Conservation (phyloP, 2,329 filamentous ascomycete species). For the Tolypocladium sp. region DNA sequence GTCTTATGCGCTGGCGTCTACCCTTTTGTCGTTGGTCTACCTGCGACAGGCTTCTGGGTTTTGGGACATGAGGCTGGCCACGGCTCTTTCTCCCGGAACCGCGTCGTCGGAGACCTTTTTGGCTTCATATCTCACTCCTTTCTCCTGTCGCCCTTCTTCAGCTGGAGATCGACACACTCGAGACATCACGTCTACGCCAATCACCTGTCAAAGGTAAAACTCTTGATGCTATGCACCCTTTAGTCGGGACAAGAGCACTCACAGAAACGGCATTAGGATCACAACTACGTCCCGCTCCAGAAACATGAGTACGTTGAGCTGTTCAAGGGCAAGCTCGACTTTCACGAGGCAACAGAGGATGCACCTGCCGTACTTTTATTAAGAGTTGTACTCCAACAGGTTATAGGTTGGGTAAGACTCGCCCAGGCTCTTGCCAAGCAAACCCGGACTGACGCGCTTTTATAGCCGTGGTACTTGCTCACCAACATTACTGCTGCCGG, state of each 20-base stretch:
- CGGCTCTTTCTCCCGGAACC: slow-evolving; percentile 53
- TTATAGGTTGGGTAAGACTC: slow-evolving; percentile 45
- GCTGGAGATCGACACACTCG: slow-evolving; percentile 62
- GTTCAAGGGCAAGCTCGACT: slow-evolving; percentile 11
- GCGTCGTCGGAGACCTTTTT: slow-evolving; percentile 47
- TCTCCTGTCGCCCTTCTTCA: slow-evolving; percentile 62
- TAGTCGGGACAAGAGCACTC: slow-evolving; percentile 5
- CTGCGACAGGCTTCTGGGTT: slow-evolving; percentile 63
- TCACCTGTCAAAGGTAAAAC: slow-evolving; percentile 54
- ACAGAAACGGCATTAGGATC: slow-evolving; percentile 18
- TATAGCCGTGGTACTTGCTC: slow-evolving; percentile 44
- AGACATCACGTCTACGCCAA: slow-evolving; percentile 62
- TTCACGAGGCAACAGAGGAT: slow-evolving; percentile 52
- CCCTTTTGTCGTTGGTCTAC: slow-evolving; percentile 54
- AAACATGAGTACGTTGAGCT: neutral
- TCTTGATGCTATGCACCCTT: too few relatives aligned
- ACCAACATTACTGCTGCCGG: slow-evolving; percentile 38
- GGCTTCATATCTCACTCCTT: slow-evolving; percentile 59
- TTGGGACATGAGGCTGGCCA: slow-evolving; percentile 65
- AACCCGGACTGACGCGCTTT: too few relatives aligned
- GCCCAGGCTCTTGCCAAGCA: too few relatives aligned
- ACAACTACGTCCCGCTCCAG: neutral
- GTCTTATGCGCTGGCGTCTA: slow-evolving; percentile 30
- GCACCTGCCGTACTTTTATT: slow-evolving; percentile 47
- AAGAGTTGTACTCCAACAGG: slow-evolving; percentile 50